Evolutionary conservation across 1,284 basidiomycete species (phyloP).

Genomic region (Pisolithus thermaeus): DNA sequence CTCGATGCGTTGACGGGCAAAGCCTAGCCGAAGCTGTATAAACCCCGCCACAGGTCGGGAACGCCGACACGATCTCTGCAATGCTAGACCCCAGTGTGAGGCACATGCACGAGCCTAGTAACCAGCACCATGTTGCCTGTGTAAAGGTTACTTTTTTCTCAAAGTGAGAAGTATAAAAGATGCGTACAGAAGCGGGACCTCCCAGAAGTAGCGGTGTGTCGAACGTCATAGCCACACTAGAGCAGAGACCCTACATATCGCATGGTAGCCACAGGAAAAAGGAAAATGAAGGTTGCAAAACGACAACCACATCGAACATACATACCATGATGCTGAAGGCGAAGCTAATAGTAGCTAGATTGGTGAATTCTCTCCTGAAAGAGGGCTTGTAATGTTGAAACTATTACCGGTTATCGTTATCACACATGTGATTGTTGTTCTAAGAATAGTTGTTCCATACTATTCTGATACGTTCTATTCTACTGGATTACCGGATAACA

Average conservation of each 20-base stretch:
- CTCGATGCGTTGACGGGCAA: slow-evolving; percentile 59
- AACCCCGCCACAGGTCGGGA: slow-evolving; percentile 77
- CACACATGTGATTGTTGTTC: no score
- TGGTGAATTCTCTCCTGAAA: slow-evolving; percentile 76
- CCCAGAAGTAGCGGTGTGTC: slow-evolving; percentile 69
- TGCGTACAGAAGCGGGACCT: slow-evolving; percentile 61
- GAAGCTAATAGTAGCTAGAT: slow-evolving; percentile 58
- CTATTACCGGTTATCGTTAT: no score
- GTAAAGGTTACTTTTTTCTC: slow-evolving; percentile 6
- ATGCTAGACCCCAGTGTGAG: slow-evolving; percentile 74
- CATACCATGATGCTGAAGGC: slow-evolving; percentile 13
- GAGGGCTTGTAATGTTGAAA: slow-evolving; percentile 71
- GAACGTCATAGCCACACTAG: slow-evolving; percentile 75
- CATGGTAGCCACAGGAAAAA: neutral
- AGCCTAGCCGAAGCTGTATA: slow-evolving; percentile 76
- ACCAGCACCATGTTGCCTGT: slow-evolving; percentile 75
- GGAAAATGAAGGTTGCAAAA: neutral
- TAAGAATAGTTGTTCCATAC: no score
- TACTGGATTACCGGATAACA: no score
- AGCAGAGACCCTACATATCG: slow-evolving; percentile 55
- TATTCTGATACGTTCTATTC: no score
- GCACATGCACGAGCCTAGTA: slow-evolving; percentile 68
- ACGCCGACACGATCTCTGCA: slow-evolving; percentile 73
- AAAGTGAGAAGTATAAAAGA: slow-evolving; percentile 2
- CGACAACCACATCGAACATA: neutral